Evolutionary conservation across 2,329 filamentous ascomycete genomes (phyloP).

Genomic region (Alternaria brassicae): DNA sequence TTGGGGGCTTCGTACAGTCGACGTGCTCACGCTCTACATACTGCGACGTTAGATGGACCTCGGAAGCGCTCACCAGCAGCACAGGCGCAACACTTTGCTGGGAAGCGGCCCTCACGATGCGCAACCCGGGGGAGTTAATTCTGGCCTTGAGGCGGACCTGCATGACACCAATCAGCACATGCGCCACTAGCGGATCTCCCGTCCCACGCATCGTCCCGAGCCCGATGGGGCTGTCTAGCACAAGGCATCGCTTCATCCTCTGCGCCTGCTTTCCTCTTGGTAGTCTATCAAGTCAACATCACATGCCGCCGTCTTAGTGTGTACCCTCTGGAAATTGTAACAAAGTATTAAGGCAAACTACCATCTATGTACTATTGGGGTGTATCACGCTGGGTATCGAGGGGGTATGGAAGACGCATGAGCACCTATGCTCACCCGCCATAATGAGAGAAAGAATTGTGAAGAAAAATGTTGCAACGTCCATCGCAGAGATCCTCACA

Average conservation of each 20-base stretch:
- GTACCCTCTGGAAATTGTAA: neutral
- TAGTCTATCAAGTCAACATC: no score
- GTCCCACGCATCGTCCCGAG: conserved; percentile 9
- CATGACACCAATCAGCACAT: conserved; percentile 40
- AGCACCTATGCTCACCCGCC: conserved; percentile 2
- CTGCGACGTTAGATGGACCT: conserved; percentile 4
- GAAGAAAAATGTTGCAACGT: neutral
- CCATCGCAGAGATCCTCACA: neutral
- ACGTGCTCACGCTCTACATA: conserved; percentile 14
- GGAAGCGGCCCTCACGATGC: conserved; percentile 12
- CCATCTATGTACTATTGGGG: conserved; percentile 6
- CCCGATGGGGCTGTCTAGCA: no score
- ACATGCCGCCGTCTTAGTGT: no score
- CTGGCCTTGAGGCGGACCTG: conserved; percentile 38
- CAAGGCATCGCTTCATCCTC: no score
- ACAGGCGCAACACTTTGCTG: conserved; percentile 2
- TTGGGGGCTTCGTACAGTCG: conserved; percentile 6
- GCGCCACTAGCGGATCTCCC: conserved; percentile 36
- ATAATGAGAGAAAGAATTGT: neutral
- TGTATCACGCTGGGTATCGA: conserved; percentile 12
- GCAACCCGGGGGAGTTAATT: conserved; percentile 23
- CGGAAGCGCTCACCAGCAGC: conserved; percentile 3
- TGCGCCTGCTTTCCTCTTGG: no score
- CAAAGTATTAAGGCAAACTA: neutral
- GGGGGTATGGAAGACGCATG: neutral